These are phyloP conservation scores for Mediolabrus comicus DNA, from an alignment of 108 stramenopile genomes.

Conservation along the genomic window DNA sequence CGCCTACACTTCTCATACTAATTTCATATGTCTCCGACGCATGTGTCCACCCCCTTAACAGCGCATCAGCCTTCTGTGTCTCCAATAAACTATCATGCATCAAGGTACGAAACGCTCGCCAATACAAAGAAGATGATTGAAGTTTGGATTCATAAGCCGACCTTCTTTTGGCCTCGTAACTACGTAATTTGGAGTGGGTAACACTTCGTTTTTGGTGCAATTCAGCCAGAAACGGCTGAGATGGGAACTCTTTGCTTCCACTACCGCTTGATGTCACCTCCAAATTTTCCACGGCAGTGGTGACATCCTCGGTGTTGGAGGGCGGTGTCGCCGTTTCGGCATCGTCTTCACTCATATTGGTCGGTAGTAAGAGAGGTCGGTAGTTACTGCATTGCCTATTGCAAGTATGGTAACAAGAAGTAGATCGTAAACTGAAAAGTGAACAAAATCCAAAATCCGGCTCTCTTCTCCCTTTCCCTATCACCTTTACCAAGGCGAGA, in stretches of 20 bases:
- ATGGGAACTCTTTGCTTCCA: neutral
- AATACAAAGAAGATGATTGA: constrained; percentile 69
- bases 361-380: no score
- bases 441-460: no score
- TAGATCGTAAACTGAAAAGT: no score
- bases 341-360: neutral
- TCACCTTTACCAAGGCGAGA: no score
- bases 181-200: constrained; percentile 49
- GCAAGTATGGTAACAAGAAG: no score
- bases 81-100: constrained; percentile 56
- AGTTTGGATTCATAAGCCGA: constrained; percentile 68
- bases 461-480: no score
- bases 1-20: constrained; percentile 55
- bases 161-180: constrained; percentile 68
- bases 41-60: constrained; percentile 60
- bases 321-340: neutral
- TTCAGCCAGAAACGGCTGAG: neutral
- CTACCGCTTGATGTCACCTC: neutral
- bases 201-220: constrained; percentile 1
- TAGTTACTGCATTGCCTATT: no score
- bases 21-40: constrained; percentile 51
- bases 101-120: constrained; percentile 73
- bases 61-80: constrained; percentile 62
- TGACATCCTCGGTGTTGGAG: neutral
- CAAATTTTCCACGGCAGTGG: neutral